These are phyloP conservation scores for Eimeria zaria DNA, from an alignment of 169 alveolate genomes.

Conservation along the genomic window DNA sequence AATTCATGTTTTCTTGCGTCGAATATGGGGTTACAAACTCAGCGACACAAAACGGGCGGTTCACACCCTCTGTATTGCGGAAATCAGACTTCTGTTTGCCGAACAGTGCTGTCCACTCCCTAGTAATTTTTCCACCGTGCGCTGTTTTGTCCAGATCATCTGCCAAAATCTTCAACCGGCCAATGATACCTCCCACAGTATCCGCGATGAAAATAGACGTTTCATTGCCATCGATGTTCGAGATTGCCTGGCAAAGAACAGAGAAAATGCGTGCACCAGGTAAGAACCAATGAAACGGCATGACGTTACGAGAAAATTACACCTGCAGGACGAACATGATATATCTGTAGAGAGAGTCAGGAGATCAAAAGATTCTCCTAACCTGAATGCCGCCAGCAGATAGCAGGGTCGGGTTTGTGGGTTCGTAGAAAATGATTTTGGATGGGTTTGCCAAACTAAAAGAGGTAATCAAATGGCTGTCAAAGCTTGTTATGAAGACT, in stretches of 20 bases:
- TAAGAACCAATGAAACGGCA: not conserved
- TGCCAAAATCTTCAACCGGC: slow-evolving; percentile 38
- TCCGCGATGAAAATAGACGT: slow-evolving; percentile 55
- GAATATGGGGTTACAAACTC: slow-evolving; percentile 57
- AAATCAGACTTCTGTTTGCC: slow-evolving; percentile 75
- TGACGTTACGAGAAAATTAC: not conserved
- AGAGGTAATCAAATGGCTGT: slow-evolving; percentile 63
- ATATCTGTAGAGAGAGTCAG: not conserved
- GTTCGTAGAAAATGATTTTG: slow-evolving; percentile 24
- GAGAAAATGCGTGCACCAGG: not conserved
- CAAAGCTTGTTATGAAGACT: slow-evolving; percentile 73
- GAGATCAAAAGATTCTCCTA: not conserved
- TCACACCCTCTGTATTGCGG: slow-evolving; percentile 65
- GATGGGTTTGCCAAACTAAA: slow-evolving; percentile 38
- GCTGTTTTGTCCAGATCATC: slow-evolving; percentile 20
- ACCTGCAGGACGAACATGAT: not conserved
- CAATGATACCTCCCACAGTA: slow-evolving; percentile 60
- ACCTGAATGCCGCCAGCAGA: slow-evolving; percentile 82
- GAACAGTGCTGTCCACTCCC: slow-evolving; percentile 75
- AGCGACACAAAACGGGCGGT: slow-evolving; percentile 68
- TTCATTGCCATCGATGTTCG: slow-evolving; percentile 51
- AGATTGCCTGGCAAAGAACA: slow-evolving; percentile 10
- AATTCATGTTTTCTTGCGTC: slow-evolving; percentile 27
- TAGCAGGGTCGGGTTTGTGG: slow-evolving; percentile 75
- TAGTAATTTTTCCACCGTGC: slow-evolving; percentile 16